Evolutionary conservation across 257 asterid genomes (phyloP), one percentile per base, ranked within the genome.

Genomic region (Sherardia arvensis): DNA sequence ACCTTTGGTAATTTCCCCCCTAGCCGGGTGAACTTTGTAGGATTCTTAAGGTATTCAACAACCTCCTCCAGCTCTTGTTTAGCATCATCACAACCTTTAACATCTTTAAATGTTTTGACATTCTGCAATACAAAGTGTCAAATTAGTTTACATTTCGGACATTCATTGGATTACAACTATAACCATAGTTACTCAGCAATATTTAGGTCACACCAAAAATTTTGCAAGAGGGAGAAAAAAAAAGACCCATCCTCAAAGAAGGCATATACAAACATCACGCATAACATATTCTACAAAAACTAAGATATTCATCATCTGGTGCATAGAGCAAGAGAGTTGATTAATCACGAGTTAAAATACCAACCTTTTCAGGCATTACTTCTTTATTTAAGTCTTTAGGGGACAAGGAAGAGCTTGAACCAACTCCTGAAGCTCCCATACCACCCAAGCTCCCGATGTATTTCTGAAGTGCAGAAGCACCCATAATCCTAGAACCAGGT

Each of bases 41-140:
- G 99, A 75, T 90, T 85, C 68, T 73, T 92, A 17, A 92, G 89
- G 81, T 92, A 92, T 86, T 92, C 94, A 65, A 92, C 99, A 80
- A 92, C 95, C 89, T 92, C 99, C 84, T 88, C 99, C 58, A 92
- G 99, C 88, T 92, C 99, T 84, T 92, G 95, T 66, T 92, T 92
- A 56, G 99, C 99, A 84, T 92, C 99, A 81, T 92, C 99, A 71
- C 99, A 92, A 60, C 99, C 99, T 80, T 87, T 92, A 73, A 89
- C 99, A 70, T 92, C 99, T 84, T 92, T 92, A 71, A 92, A 92
- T 38, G 97, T 92, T 84, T 92, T 92, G 61, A 87, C 94, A 79
- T 89, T 92, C 99, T 92, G 90, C 73, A 78, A 68, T 43, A 32
- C 61, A 54, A 68, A 73, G 49, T 66, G 51, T 66, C 36, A 45